Conservation (phyloP, 805 yeast genomes). For the Jamesozyma lodderae region DNA sequence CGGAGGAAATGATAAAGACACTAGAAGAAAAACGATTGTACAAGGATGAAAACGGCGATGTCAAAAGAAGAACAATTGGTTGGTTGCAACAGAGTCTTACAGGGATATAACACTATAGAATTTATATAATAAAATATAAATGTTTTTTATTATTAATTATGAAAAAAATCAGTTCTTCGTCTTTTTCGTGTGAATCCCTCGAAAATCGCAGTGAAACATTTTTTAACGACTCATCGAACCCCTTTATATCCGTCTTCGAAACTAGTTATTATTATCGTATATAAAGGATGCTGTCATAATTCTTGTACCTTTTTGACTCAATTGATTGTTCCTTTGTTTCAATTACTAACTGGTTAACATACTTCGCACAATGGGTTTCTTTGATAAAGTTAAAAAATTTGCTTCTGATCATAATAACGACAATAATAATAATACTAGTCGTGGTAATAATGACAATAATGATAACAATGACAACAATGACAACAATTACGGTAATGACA, state of each 20-base stretch:
- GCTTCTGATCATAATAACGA: conserved; percentile 15
- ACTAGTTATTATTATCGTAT: no score
- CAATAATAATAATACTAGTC: conserved; percentile 4
- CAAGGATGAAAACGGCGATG: conserved; percentile 28
- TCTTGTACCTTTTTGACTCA: no score
- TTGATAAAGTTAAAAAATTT: conserved; percentile 35
- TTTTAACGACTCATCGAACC: no score
- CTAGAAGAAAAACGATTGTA: conserved; percentile 27
- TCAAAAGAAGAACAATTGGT: conserved; percentile 29
- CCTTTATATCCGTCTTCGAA: no score
- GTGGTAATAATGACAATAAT: neutral
- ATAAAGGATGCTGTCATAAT: no score
- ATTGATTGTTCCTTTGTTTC: no score
- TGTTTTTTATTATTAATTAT: no score
- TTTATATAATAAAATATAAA: neutral
- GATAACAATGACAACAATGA: conserved; percentile 24
- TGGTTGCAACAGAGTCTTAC: conserved; percentile 32
- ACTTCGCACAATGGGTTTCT: conserved; percentile 33
- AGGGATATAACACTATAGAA: conserved; percentile 15
- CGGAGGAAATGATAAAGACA: conserved; percentile 27
- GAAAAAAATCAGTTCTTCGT: no score
- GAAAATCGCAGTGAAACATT: no score
- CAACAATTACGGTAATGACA: conserved; percentile 20
- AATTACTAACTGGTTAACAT: no score
- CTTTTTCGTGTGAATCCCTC: no score